These are phyloP conservation scores for Trifolium subterraneum DNA, from an alignment of 306 rosid genomes.

Conservation along the genomic window DNA sequence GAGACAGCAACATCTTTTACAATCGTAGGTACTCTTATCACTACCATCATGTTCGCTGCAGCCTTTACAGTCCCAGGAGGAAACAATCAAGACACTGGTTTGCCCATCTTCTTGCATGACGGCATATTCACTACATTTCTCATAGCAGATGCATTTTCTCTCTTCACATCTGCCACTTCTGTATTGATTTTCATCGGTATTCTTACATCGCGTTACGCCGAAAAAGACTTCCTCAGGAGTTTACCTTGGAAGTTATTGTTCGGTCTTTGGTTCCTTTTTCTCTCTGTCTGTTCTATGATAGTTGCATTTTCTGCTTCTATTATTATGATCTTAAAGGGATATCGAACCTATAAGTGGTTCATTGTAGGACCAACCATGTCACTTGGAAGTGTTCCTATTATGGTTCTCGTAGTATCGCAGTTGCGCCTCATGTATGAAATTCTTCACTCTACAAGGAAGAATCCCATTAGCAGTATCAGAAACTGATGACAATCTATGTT, in stretches of 20 bases:
- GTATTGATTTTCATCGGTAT: constrained; percentile 32
- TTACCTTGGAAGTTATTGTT: neutral
- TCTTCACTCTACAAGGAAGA: neutral
- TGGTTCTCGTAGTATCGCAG: neutral
- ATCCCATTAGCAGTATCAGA: neutral
- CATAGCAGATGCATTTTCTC: constrained; percentile 1
- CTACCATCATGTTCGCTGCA: constrained; percentile 35
- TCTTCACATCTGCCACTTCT: constrained; percentile 18
- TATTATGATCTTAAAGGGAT: neutral
- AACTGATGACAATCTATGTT: neutral
- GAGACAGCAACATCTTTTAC: neutral
- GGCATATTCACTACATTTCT: neutral
- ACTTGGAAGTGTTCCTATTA: neutral
- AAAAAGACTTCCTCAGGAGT: neutral
- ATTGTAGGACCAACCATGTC: neutral
- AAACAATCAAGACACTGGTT: constrained; percentile 1
- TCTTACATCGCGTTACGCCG: constrained; percentile 3
- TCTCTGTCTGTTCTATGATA: constrained; percentile 19
- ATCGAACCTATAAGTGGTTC: neutral
- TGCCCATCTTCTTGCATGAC: neutral
- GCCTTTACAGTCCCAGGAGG: constrained; percentile 40
- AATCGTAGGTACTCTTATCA: constrained; percentile 30
- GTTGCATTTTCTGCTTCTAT: constrained; percentile 18
- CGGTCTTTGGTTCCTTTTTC: neutral
- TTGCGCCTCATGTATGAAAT: neutral